Evolutionary conservation across 2,329 filamentous ascomycete genomes (phyloP).

Genomic region (Colletotrichum sp.): DNA sequence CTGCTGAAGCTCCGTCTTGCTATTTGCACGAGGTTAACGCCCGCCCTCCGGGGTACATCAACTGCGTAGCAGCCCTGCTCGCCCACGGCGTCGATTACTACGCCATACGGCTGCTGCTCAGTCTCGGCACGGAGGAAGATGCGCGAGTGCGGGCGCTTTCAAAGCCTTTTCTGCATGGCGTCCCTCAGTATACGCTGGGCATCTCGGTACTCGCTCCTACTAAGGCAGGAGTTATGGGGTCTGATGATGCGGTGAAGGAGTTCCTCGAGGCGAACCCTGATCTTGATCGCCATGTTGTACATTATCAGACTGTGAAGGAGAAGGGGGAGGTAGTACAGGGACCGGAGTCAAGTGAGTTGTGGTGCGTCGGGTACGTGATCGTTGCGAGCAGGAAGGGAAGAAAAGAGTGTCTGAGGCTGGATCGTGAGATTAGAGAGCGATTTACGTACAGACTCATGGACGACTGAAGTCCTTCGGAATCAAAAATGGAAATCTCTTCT

Average conservation of each 20-base stretch:
- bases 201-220: conserved; percentile 21
- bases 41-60: conserved; percentile 29
- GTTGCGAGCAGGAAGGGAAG: conserved; percentile 5
- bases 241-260: conserved; percentile 2
- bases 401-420: conserved; percentile 3
- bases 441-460: conserved; percentile 9
- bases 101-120: conserved; percentile 26
- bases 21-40: conserved; percentile 35
- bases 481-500: too few relatives aligned
- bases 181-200: conserved; percentile 20
- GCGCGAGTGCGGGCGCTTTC: conserved; percentile 23
- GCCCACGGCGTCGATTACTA: conserved; percentile 35
- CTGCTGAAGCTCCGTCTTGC: conserved; percentile 2
- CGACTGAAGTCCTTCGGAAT: not conserved
- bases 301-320: conserved; percentile 20
- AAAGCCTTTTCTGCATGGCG: conserved; percentile 21
- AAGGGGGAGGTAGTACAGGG: conserved; percentile 10
- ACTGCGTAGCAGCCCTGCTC: conserved; percentile 24
- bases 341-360: conserved; percentile 18
- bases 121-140: conserved; percentile 17
- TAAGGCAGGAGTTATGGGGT: conserved; percentile 13
- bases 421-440: not conserved
- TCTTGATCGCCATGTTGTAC: conserved; percentile 5
- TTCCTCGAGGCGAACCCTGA: conserved; percentile 8
- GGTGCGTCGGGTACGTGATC: conserved; percentile 19